A percentile compares a stretch with the other conserved stretches of the same genome.
Conservation (phyloP, 78 protist species). For the slime mould (Dictyostelium discoideum) region dicty_2.7 NC_007090.3:191001-191500, state of each 20-base stretch:
- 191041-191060: slow-evolving; percentile 90
- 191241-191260: background rate
- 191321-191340: slow-evolving; percentile 93
- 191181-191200: slow-evolving; percentile 85
- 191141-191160: slow-evolving; percentile 94
- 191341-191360: slow-evolving; percentile 90
- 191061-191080: slow-evolving; percentile 96
- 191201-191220: slow-evolving; percentile 86
- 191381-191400: slow-evolving; percentile 93
- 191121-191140: slow-evolving; percentile 96
- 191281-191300: slow-evolving; percentile 95
- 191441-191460: slow-evolving; percentile 73
- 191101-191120: slow-evolving; percentile 82
- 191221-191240: background rate
- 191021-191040: slow-evolving; percentile 87
- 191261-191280: background rate
- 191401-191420: slow-evolving; percentile 97
- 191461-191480: slow-evolving; percentile 91
- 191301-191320: slow-evolving; percentile 97
- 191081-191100: slow-evolving; percentile 96
- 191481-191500: slow-evolving; percentile 89
- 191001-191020: slow-evolving; percentile 98
- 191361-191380: slow-evolving; percentile 81
- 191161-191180: slow-evolving; percentile 89
- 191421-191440: slow-evolving; percentile 93